phyloP scores from a whole-genome alignment of 257 asterid genomes.

The Schizonepeta tenuifolia region DNA sequence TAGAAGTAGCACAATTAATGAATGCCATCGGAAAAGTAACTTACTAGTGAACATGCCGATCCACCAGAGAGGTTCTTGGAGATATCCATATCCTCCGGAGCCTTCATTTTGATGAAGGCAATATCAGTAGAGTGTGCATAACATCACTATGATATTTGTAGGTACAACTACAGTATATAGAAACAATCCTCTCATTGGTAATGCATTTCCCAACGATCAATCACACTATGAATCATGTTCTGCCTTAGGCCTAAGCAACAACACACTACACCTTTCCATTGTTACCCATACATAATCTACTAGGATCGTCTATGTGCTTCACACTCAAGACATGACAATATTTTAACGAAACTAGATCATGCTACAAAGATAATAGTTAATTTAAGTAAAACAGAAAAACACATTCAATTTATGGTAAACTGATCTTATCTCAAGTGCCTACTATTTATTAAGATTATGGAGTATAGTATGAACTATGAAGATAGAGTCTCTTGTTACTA shows the following conservation, averaged over 20 bases:
- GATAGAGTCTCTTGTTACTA: not conserved
- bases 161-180: not conserved
- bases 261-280: not conserved
- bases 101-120: conserved; percentile 46
- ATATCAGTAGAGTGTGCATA: not conserved
- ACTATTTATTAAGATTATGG: not conserved
- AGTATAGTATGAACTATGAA: too few species aligned
- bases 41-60: conserved; percentile 82
- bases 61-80: conserved; percentile 90
- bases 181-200: not conserved
- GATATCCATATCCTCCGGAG: conserved; percentile 84
- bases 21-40: conserved; percentile 28
- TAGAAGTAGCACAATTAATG: not conserved
- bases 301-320: not conserved
- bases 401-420: not conserved
- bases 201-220: not conserved
- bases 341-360: not conserved
- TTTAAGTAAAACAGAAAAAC: too few species aligned
- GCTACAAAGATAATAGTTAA: not conserved
- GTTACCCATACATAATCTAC: not conserved
- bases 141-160: conserved; percentile 7
- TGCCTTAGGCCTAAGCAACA: not conserved
- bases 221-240: not conserved
- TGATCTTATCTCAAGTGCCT: not conserved
- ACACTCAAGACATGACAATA: not conserved